A percentile compares a stretch with the other conserved stretches of the same genome.
These are phyloP conservation scores for Aspergillus heteromorphus DNA, from an alignment of 495 filamentous ascomycete genomes.

Conservation along the genomic window DNA sequence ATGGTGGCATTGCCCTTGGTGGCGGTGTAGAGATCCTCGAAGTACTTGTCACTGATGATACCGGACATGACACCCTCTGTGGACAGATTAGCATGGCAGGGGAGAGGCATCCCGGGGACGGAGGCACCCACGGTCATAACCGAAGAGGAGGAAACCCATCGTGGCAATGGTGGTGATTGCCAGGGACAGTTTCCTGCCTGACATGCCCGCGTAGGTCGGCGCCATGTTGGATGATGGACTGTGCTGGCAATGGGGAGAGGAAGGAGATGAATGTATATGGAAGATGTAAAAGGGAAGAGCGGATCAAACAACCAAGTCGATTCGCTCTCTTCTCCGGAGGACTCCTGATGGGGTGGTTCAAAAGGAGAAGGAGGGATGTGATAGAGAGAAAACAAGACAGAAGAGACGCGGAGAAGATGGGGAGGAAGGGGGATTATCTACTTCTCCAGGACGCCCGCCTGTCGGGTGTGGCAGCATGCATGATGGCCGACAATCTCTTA, in stretches of 20 bases:
- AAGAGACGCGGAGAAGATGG: constrained; percentile 12
- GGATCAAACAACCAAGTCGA: constrained; percentile 1
- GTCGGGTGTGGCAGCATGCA: constrained; percentile 4
- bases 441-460: constrained; percentile 2
- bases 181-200: constrained; percentile 57
- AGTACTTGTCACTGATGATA: constrained; percentile 68
- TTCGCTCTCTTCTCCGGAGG: constrained; percentile 1
- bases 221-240: constrained; percentile 19
- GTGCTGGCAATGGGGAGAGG: no score
- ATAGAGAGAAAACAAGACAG: constrained; percentile 12
- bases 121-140: constrained; percentile 50
- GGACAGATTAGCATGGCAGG: constrained; percentile 8
- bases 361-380: constrained; percentile 3
- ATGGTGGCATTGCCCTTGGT: constrained; percentile 62
- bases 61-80: constrained; percentile 69
- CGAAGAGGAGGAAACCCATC: constrained; percentile 67
- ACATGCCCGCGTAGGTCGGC: constrained; percentile 55
- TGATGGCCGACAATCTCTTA: constrained; percentile 4
- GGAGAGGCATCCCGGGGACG: neutral
- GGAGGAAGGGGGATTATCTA: constrained; percentile 22
- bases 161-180: constrained; percentile 63
- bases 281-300: neutral
- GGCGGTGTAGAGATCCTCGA: constrained; percentile 64
- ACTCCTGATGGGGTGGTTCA: neutral
- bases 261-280: no score